These are phyloP conservation scores for Pythium phragmitis DNA, from an alignment of 352 stramenopile species.

Conservation along the genomic window DNA sequence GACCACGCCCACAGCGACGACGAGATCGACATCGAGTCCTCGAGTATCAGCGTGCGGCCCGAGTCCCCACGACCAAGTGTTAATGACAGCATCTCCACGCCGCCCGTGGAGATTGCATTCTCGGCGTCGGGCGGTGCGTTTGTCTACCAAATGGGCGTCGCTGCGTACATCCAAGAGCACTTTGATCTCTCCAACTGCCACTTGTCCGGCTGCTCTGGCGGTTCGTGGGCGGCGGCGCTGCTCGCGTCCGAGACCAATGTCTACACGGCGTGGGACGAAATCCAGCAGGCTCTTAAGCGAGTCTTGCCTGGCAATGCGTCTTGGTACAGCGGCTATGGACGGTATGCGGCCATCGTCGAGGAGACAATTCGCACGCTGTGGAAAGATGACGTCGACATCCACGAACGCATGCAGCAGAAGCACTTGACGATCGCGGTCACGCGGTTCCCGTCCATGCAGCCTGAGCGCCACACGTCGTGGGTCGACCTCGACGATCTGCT, in stretches of 20 bases:
- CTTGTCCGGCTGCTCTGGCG: conserved; percentile 43
- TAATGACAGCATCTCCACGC: not conserved
- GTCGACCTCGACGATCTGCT: conserved; percentile 56
- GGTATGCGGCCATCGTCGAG: conserved; percentile 52
- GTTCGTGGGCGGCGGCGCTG: conserved; percentile 40
- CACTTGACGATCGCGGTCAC: conserved; percentile 62
- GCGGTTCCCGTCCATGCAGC: conserved; percentile 54
- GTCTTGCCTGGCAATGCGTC: conserved; percentile 37
- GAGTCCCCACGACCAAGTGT: conserved; percentile 2
- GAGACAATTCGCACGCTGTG: conserved; percentile 55
- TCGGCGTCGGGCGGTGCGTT: conserved; percentile 66
- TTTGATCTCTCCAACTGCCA: conserved; percentile 47
- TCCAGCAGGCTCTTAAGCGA: conserved; percentile 48
- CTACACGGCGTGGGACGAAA: conserved; percentile 44
- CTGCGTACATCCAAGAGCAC: conserved; percentile 66
- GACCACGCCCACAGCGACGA: conserved; percentile 36
- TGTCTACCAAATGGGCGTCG: conserved; percentile 74
- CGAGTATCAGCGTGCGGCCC: conserved; percentile 14
- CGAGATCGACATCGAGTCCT: conserved; percentile 28
- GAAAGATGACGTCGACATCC: conserved; percentile 49
- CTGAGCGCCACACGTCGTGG: conserved; percentile 58
- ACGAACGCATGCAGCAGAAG: conserved; percentile 38
- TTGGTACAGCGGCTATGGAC: conserved; percentile 70
- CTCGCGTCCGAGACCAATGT: conserved; percentile 54
- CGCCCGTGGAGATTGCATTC: conserved; percentile 63